Base-by-base conservation (phyloP, 2,329 filamentous ascomycete species). In the Claviceps spartinae region DNA sequence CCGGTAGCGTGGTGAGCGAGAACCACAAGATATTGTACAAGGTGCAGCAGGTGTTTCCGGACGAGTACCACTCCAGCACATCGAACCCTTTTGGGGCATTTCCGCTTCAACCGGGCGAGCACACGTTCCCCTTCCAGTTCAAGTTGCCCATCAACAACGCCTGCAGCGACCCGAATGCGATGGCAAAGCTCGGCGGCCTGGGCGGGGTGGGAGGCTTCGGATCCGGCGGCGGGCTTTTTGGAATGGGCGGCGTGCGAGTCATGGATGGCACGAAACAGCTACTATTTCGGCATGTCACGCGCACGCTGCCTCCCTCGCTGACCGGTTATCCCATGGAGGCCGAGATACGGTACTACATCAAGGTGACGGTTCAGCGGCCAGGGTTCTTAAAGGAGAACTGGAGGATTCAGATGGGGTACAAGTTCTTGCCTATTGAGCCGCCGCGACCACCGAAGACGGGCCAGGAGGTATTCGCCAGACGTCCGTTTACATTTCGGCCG, bases 301-400 rank as follows among this genome's bases (percentile, higher is more conserved):
- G 82, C 59, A 95, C 90, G 0, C 74, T 98, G 11, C 93, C 93
- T 5, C 93, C 93, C 0, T 94, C 89, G 4, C 72, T 97, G 51
- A 86, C 79, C n/a, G 88, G 88, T 3, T 90, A 93, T 58, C 87
- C 88, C 0, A 85, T 84, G 36, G 82, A 90, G 66, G 91, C 90
- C 22, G 89, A 95, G 67, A 90, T 97, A 54, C 79, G 83, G 59
- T 98, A 98, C 69, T 98, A 87, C 64, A 77, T 97, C 63, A 98
- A 98, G 66, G 88, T 86, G n/a, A 97, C 93, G 0, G 82, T 97
- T 5, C 87, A 89, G 61, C 77, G 89, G n/a, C 88, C 89, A 0
- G 83, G 86, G 14, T 76, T 96, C 54, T 88, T 94, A 68, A 91
- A 91, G 63, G 89, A 95, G 69, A 96, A 96, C 61, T 86, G 88